Evolutionary conservation across 352 stramenopile species (phyloP).

Genomic region (Globisporangium polare): DNA sequence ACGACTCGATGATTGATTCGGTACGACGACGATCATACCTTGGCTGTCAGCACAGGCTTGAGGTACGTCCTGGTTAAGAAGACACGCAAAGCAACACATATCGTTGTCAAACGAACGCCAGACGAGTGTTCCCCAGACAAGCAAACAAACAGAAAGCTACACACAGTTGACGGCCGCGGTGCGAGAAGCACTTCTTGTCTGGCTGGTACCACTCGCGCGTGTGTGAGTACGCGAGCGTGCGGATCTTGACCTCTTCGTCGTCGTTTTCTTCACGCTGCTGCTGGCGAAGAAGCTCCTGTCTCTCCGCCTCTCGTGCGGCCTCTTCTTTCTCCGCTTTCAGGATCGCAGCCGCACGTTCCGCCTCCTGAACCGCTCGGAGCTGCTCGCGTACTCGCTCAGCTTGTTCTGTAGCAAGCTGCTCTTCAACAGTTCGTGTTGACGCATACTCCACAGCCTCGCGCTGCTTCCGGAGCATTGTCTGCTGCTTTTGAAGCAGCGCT

Average conservation of each 20-base stretch:
- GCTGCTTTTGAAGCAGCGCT: conserved; percentile 29
- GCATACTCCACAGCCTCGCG: conserved; percentile 25
- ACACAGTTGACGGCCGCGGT: conserved; percentile 52
- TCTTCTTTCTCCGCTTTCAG: conserved; percentile 20
- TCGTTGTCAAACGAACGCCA: not conserved
- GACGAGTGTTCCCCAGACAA: not conserved
- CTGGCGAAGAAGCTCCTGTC: conserved; percentile 23
- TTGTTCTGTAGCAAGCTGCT: conserved; percentile 5
- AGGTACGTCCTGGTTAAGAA: conserved; percentile 41
- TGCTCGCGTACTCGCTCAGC: conserved; percentile 6
- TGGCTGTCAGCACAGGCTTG: conserved; percentile 43
- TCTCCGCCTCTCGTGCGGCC: conserved; percentile 19
- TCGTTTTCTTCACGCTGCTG: conserved; percentile 48
- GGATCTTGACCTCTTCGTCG: conserved; percentile 54
- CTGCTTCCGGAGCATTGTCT: conserved; percentile 16
- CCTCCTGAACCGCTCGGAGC: conserved; percentile 9
- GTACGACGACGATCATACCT: conserved; percentile 17
- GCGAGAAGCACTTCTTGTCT: conserved; percentile 59
- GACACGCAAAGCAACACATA: not conserved
- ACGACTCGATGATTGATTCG: not conserved
- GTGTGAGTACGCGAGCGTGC: conserved; percentile 54
- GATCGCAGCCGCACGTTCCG: conserved; percentile 6
- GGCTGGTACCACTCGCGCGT: conserved; percentile 56
- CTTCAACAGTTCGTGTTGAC: conserved; percentile 7
- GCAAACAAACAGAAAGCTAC: conserved; percentile 7